Evolutionary conservation across 306 rosid genomes (phyloP).

Genomic region (Castanopsis chinensis): DNA sequence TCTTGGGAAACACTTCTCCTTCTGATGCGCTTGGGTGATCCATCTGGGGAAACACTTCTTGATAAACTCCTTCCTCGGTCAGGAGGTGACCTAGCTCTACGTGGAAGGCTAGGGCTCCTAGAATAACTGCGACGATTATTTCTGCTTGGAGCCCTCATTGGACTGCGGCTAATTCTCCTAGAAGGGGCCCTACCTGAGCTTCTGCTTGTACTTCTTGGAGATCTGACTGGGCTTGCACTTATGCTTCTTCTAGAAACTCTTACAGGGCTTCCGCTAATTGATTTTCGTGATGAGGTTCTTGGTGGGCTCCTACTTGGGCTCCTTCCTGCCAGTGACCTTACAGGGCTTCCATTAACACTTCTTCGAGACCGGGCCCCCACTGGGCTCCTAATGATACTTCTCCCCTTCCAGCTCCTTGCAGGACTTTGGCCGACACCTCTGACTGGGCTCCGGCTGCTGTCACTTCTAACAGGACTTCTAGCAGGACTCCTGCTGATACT

Average conservation of each 20-base stretch:
- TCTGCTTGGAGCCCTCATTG: slow-evolving; percentile 55
- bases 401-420: slow-evolving; percentile 38
- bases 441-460: slow-evolving; percentile 46
- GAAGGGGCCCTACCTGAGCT: slow-evolving; percentile 71
- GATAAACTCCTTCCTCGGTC: slow-evolving; percentile 73
- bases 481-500: slow-evolving; percentile 68
- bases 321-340: slow-evolving; percentile 39
- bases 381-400: slow-evolving; percentile 59
- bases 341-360: slow-evolving; percentile 48
- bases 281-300: slow-evolving; percentile 44
- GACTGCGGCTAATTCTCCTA: slow-evolving; percentile 70
- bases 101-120: slow-evolving; percentile 78
- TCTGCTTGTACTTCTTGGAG: slow-evolving; percentile 77
- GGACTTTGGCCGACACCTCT: slow-evolving; percentile 48
- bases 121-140: slow-evolving; percentile 72
- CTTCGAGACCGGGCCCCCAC: slow-evolving; percentile 30
- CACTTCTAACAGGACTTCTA: slow-evolving; percentile 30
- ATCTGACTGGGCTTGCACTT: slow-evolving; percentile 78
- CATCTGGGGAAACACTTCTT: slow-evolving; percentile 81
- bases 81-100: slow-evolving; percentile 61
- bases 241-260: slow-evolving; percentile 50
- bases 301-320: slow-evolving; percentile 61
- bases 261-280: slow-evolving; percentile 65
- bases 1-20: slow-evolving; percentile 88
- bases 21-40: slow-evolving; percentile 85